Evolutionary conservation across 352 stramenopile genomes (phyloP), one percentile per base, ranked within the genome.

Genomic region (Phytophthora fragariaefolia): DNA sequence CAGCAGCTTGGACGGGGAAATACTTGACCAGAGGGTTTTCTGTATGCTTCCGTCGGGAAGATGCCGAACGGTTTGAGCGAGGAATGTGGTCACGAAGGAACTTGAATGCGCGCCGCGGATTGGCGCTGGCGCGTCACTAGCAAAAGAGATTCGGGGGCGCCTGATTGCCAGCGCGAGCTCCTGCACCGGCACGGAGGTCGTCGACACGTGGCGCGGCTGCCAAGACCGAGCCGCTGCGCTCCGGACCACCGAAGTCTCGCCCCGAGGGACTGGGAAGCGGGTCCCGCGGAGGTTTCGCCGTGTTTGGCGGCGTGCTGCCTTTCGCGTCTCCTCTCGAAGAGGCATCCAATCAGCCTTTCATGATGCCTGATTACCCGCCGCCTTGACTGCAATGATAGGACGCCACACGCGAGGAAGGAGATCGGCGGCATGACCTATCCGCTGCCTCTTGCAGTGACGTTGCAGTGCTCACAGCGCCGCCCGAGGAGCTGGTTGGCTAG

Each of bases 331-430:
- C 48, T 57, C 49, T 38, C 48, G 40, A 17, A 6, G 17, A 18
- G 52, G 64, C 58, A 72, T 72, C 64, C 58, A 63, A 72, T 68
- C 64, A 72, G 51, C 13, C 45, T 4, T 0, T 49, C 6, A n/a
- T 51, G 57, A 68, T 68, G 64, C 64, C 23, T 63, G 64, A 63
- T 71, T 71, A 62, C 54, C 23, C 10, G 17, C 50, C 58, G 47
- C 23, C 6, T 9, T 23, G 9, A 4, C 20, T 58, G 57, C 22
- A 57, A 58, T 68, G 64, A 72, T 72, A 67, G 64, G 64, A 72
- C 40, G 64, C 64, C 49, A 18, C 18, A n/a, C n/a, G n/a, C n/a
- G 3, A 9, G 38, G 24, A 15, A 32, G 40, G 28, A 51, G 49
- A 67, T 56, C 32, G 58, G 45, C 20, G 18, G 51, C 34, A 32